These are phyloP conservation scores for Cladosporium sphaerospermum DNA, from an alignment of 2,329 filamentous ascomycete genomes.

Conservation along the genomic window DNA sequence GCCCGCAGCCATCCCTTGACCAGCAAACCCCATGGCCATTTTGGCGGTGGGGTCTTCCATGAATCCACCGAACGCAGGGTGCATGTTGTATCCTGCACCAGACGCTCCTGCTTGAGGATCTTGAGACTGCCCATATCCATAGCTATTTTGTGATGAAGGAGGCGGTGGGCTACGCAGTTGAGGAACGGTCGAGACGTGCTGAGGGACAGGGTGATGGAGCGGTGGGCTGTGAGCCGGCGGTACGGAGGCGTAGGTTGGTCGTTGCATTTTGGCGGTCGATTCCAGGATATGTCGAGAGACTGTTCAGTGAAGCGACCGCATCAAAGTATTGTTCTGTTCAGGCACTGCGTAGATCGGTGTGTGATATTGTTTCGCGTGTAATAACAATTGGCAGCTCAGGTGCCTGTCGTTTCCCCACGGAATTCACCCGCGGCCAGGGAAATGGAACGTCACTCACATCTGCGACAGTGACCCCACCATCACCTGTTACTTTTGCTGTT, in stretches of 20 bases:
- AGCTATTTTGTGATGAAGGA: constrained; percentile 59
- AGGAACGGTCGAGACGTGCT: constrained; percentile 96
- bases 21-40: constrained; percentile 88
- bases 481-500: background rate
- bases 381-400: constrained; percentile 6
- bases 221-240: constrained; percentile 73
- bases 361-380: background rate
- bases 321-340: too few species aligned
- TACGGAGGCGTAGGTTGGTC: constrained; percentile 70
- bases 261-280: constrained; percentile 62
- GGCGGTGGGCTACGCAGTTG: constrained; percentile 92
- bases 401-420: background rate
- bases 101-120: constrained; percentile 18
- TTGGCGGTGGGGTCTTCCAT: constrained; percentile 94
- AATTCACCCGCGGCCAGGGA: background rate
- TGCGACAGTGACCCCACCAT: background rate
- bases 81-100: constrained; percentile 26
- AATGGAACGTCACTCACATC: background rate
- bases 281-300: background rate
- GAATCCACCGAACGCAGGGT: constrained; percentile 75
- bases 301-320: background rate
- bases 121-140: constrained; percentile 56
- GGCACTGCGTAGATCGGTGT: background rate
- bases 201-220: constrained; percentile 92
- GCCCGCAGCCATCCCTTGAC: constrained; percentile 66